Base-by-base conservation (phyloP, 441 rosid genomes). In the Sinapis alba region DNA sequence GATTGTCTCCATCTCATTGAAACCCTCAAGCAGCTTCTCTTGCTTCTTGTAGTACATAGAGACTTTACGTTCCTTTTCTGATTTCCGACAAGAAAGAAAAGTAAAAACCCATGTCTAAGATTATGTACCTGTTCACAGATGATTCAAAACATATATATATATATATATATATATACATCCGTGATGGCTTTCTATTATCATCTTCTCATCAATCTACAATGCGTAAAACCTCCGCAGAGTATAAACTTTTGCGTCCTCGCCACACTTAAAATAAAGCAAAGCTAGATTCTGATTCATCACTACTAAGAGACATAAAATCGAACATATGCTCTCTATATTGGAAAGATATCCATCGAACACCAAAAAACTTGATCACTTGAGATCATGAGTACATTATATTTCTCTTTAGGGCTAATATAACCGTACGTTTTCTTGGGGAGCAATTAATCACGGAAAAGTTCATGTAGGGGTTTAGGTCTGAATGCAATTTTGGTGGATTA, bases 41-140 rank as follows among this genome's bases (percentile, higher is more conserved):
- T 89, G 93, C 81, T 84, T 78, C 79, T 84, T 86, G 83, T 89
- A 89, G 51, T 89, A 87, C 75, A 84, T 86, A 3, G 86, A 83
- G 19, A 89, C 84, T 82, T 72, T 82, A 41, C 82, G 74, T 53
- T 83, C 83, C 74, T 83, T 86, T 68, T 47, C 92, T 86, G 74
- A 36, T 24, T 30, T 61, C 57, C 11, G 59, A 56, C 56, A 68
- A 62, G 8, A 62, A 4, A 60, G 18, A 30, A 68, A 24, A 68
- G 62, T 1, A 1, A 78, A 78, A 69, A 69, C 19, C 74, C 74
- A 73, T 74, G 30, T 68, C 66, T 43, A 57, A 65, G 38, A 18
- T 7, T 61, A 23, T 47, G 1, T 43, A 65, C 18, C 32, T 59
- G 34, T 24, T 10, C 45, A 54, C 23, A 5, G 13, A 68, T 68